Conservation (phyloP, 768 basidiomycete genomes). For the Chalciporus sphaerocephalus region DNA sequence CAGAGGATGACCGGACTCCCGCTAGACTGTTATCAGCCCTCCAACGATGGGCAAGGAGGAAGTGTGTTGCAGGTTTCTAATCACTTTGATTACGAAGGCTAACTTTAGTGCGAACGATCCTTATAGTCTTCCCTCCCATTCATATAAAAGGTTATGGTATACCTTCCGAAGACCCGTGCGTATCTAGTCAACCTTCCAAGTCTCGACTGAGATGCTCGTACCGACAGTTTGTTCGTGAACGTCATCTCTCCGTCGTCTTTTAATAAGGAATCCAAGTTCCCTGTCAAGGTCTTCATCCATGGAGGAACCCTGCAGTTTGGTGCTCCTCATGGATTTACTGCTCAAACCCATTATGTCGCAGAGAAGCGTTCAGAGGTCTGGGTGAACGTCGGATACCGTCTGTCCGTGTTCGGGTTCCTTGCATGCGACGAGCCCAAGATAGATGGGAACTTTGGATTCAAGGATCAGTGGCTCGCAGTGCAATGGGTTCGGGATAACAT, state of each 20-base stretch:
- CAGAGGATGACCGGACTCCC: too few species aligned
- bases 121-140: conserved; percentile 43
- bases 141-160: conserved; percentile 61
- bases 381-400: conserved; percentile 74
- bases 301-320: conserved; percentile 83
- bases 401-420: conserved; percentile 75
- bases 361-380: conserved; percentile 63
- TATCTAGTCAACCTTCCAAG: not conserved
- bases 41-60: conserved; percentile 59
- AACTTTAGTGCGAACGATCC: too few species aligned
- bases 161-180: conserved; percentile 68
- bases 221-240: conserved; percentile 60
- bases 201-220: not conserved
- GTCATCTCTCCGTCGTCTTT: conserved; percentile 51
- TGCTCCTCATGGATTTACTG: conserved; percentile 57
- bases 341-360: conserved; percentile 65
- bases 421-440: conserved; percentile 59
- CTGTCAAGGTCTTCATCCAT: conserved; percentile 74
- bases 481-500: conserved; percentile 71
- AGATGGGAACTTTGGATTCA: conserved; percentile 77
- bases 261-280: conserved; percentile 42
- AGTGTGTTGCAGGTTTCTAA: conserved; percentile 27
- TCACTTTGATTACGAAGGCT: too few species aligned
- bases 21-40: conserved; percentile 62
- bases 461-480: conserved; percentile 78